phyloP scores from a whole-genome alignment of 2,329 filamentous ascomycete species.

The Calonectria hongkongensis region DNA sequence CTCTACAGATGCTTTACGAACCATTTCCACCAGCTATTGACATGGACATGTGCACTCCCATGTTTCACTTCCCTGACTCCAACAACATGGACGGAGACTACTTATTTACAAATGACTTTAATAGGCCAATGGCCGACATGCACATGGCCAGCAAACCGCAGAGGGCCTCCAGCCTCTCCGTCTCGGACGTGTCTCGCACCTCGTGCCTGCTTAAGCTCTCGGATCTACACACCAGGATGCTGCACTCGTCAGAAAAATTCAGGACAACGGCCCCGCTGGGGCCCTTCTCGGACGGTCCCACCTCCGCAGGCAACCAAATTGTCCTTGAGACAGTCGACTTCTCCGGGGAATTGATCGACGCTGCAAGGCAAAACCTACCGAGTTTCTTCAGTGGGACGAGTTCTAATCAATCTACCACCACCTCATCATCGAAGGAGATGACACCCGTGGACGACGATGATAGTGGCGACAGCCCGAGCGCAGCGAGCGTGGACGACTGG shows the following conservation, averaged over 20 bases:
- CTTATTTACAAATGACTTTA: constrained; percentile 10
- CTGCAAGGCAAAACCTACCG: constrained; percentile 36
- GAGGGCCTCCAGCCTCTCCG: not conserved
- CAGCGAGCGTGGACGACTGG: constrained; percentile 30
- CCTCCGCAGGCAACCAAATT: constrained; percentile 29
- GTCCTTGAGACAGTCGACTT: constrained; percentile 41
- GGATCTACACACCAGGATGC: constrained; percentile 37
- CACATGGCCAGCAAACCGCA: not conserved
- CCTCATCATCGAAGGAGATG: constrained; percentile 3
- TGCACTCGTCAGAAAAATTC: constrained; percentile 35
- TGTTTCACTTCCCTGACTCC: constrained; percentile 20
- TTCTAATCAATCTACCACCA: constrained; percentile 1
- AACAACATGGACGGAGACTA: constrained; percentile 19
- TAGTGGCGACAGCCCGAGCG: constrained; percentile 13
- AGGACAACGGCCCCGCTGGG: not conserved
- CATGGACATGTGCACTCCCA: constrained; percentile 31
- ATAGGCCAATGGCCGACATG: not conserved
- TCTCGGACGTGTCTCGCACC: constrained; percentile 24
- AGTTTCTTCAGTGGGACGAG: constrained; percentile 16
- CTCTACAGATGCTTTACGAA: constrained; percentile 21
- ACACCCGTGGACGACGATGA: constrained; percentile 18
- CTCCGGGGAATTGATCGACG: constrained; percentile 41
- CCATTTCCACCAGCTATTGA: constrained; percentile 32
- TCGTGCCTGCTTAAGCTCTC: constrained; percentile 37
- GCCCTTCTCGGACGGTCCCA: not conserved